Conservation (phyloP, 1,139 yeast species). For the Yamadazyma atlantica region DNA sequence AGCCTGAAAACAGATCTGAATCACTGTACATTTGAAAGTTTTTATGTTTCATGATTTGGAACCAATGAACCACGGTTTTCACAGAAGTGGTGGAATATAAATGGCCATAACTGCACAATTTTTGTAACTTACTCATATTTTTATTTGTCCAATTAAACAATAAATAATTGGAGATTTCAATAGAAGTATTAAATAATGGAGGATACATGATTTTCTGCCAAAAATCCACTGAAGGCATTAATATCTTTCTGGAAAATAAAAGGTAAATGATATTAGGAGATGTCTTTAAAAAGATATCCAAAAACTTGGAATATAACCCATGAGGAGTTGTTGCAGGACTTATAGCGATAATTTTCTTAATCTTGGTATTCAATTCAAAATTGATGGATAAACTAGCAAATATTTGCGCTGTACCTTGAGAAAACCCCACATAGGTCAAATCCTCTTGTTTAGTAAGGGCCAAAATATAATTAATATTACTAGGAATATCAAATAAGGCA, state of each 20-base stretch:
- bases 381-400: conserved; percentile 78
- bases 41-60: conserved; percentile 80
- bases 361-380: conserved; percentile 64
- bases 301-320: conserved; percentile 71
- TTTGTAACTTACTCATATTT: conserved; percentile 72
- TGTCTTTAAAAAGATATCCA: conserved; percentile 74
- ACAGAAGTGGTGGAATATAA: conserved; percentile 89
- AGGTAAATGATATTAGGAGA: conserved; percentile 75
- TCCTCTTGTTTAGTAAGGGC: conserved; percentile 23
- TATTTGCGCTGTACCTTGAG: conserved; percentile 92
- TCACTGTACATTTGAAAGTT: conserved; percentile 90
- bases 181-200: conserved; percentile 69
- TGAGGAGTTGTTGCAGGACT: conserved; percentile 96
- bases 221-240: conserved; percentile 74
- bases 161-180: conserved; percentile 65
- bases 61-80: conserved; percentile 94
- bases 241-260: conserved; percentile 70
- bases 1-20: conserved; percentile 12
- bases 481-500: conserved; percentile 48
- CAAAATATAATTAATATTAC: conserved; percentile 41
- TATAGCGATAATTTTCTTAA: conserved; percentile 72
- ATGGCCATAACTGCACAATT: conserved; percentile 76
- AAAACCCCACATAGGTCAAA: conserved; percentile 76
- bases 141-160: conserved; percentile 77
- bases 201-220: conserved; percentile 88